Evolutionary conservation across 2,329 filamentous ascomycete species (phyloP).

Genomic region (Volutella citrinella): DNA sequence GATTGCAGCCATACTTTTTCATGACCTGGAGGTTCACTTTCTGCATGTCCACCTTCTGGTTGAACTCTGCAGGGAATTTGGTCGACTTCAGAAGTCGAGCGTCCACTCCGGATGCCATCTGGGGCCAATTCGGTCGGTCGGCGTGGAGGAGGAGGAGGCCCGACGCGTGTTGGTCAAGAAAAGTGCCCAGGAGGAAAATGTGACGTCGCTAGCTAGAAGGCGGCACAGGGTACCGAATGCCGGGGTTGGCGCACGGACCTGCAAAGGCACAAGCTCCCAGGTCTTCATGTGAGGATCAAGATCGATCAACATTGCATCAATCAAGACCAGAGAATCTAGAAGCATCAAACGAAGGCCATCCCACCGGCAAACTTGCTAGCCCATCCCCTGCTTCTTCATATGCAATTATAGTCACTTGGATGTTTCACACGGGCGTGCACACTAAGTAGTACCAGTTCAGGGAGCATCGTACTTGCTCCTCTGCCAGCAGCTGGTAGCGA

Average conservation of each 20-base stretch:
- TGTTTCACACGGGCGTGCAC: too few species aligned
- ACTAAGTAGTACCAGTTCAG: too few species aligned
- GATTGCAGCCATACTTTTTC: conserved; percentile 70
- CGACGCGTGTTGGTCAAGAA: conserved; percentile 14
- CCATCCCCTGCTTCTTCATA: too few species aligned
- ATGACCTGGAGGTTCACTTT: conserved; percentile 98
- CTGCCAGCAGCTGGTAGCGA: too few species aligned
- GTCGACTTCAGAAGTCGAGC: conserved; percentile 86
- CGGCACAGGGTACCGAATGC: conserved; percentile 3
- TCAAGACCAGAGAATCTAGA: conserved; percentile 5
- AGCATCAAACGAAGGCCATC: conserved; percentile 8
- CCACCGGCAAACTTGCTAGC: neutral
- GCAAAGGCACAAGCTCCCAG: too few species aligned
- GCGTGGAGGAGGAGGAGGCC: too few species aligned
- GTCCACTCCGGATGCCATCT: conserved; percentile 81
- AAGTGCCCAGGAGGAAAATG: conserved; percentile 22
- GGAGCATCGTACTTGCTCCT: too few species aligned
- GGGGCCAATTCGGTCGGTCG: conserved; percentile 26
- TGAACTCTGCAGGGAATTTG: conserved; percentile 92
- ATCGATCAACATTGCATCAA: too few species aligned
- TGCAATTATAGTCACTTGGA: too few species aligned
- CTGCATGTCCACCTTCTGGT: conserved; percentile 91
- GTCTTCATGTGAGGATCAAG: too few species aligned
- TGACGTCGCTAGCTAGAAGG: conserved; percentile 33
- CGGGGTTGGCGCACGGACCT: conserved; percentile 12